Evolutionary conservation across 2,329 filamentous ascomycete genomes (phyloP).

Genomic region (Pseudogymnoascus sp.): DNA sequence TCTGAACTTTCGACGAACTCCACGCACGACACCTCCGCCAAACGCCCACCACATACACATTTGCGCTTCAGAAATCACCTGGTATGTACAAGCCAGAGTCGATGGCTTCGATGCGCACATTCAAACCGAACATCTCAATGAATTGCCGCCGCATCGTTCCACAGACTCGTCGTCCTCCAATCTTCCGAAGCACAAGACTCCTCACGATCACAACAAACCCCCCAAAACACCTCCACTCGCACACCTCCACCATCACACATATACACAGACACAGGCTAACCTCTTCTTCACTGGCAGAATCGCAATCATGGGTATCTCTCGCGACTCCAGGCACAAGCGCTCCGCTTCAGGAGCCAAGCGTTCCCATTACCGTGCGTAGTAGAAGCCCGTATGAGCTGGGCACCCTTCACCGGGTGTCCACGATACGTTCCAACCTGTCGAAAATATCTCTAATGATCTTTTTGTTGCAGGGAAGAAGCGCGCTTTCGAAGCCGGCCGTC

Average conservation of each 20-base stretch:
- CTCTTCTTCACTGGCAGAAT: constrained; percentile 44
- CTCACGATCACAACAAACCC: not conserved
- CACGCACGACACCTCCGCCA: constrained; percentile 12
- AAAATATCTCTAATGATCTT: constrained; percentile 39
- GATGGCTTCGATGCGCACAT: constrained; percentile 6
- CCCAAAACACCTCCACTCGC: not conserved
- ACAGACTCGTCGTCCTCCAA: not conserved
- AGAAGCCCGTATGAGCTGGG: constrained; percentile 59
- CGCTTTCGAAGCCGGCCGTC: constrained; percentile 99
- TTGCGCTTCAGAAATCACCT: constrained; percentile 13
- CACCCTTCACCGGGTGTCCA: constrained; percentile 28
- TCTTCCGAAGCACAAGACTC: not conserved
- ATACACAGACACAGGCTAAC: constrained; percentile 23
- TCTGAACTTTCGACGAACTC: constrained; percentile 6
- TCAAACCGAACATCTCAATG: not conserved
- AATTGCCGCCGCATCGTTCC: not conserved
- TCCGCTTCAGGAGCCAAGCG: constrained; percentile 98
- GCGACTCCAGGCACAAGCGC: constrained; percentile 99
- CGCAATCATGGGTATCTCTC: constrained; percentile 98
- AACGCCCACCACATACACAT: constrained; percentile 11
- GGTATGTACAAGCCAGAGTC: constrained; percentile 12
- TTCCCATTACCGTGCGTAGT: constrained; percentile 76
- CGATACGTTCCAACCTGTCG: constrained; percentile 66
- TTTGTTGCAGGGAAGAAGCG: constrained; percentile 71
- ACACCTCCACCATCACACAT: not conserved